phyloP scores from a whole-genome alignment of 2,329 filamentous ascomycete species.

The Colletotrichum theobromicola region DNA sequence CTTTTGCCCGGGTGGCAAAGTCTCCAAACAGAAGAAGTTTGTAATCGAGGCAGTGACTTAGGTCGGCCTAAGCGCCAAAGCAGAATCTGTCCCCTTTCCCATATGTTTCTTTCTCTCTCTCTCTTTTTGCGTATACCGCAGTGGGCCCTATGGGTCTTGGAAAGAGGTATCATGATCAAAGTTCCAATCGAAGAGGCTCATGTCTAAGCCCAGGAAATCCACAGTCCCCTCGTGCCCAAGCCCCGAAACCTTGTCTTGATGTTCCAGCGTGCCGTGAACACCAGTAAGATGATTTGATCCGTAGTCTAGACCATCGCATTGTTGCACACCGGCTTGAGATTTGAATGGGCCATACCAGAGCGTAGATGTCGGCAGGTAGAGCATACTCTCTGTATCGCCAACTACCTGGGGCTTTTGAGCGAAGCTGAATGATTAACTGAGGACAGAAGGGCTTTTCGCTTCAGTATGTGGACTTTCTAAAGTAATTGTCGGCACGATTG shows the following conservation, averaged over 20 bases:
- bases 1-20: too few species aligned
- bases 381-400: fast-evolving
- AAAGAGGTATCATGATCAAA: neutral
- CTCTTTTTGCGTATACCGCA: too few species aligned
- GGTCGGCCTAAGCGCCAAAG: fast-evolving
- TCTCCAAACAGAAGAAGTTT: neutral
- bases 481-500: too few species aligned
- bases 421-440: fast-evolving
- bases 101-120: fast-evolving
- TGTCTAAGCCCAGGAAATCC: neutral
- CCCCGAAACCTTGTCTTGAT: too few species aligned
- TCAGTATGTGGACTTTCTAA: too few species aligned
- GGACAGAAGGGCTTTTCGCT: fast-evolving
- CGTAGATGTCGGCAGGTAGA: fast-evolving
- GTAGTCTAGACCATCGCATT: fast-evolving
- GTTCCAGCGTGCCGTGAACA: fast-evolving
- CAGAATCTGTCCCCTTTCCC: too few species aligned
- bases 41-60: too few species aligned
- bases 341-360: fast-evolving
- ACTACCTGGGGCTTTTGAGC: fast-evolving
- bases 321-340: neutral
- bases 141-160: neutral
- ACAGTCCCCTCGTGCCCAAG: too few species aligned
- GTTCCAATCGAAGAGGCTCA: neutral
- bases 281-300: too few species aligned